A percentile compares a stretch with the other conserved stretches of the same genome.
These are phyloP conservation scores for Erodium maritimum DNA, from an alignment of 345 rosid species.

Conservation along the genomic window DNA sequence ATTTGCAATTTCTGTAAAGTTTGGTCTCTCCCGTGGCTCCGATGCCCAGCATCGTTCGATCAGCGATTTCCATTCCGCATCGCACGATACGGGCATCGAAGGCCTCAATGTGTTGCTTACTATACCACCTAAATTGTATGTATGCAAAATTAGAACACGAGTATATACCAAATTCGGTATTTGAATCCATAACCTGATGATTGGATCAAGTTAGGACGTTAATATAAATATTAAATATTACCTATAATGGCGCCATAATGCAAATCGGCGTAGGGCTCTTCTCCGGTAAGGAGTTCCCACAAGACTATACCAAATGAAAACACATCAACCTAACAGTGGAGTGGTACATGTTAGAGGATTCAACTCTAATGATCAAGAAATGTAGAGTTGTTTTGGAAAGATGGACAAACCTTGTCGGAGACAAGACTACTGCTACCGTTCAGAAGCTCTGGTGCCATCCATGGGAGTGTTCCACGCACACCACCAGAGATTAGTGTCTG, in stretches of 20 bases:
- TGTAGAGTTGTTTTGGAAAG: too few relatives aligned
- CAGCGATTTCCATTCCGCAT: slow-evolving; percentile 46
- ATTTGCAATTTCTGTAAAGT: slow-evolving; percentile 39
- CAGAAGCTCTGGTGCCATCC: slow-evolving; percentile 64
- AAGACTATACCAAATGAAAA: slow-evolving; percentile 58
- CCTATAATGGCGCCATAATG: slow-evolving; percentile 71
- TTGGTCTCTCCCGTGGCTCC: slow-evolving; percentile 55
- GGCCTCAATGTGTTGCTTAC: slow-evolving; percentile 66
- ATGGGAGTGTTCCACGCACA: slow-evolving; percentile 57
- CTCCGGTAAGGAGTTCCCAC: slow-evolving; percentile 66
- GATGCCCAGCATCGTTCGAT: slow-evolving; percentile 75
- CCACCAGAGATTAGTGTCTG: slow-evolving; percentile 59
- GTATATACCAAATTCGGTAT: too few relatives aligned
- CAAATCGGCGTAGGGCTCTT: slow-evolving; percentile 57
- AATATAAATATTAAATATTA: too few relatives aligned
- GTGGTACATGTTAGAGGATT: background rate
- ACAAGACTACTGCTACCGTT: slow-evolving; percentile 57
- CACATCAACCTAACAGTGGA: slow-evolving; percentile 38
- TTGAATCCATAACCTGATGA: too few relatives aligned
- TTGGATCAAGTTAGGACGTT: too few relatives aligned
- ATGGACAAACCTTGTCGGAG: slow-evolving; percentile 43
- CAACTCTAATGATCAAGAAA: too few relatives aligned
- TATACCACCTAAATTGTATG: slow-evolving; percentile 40
- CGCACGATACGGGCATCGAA: slow-evolving; percentile 40
- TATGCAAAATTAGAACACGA: too few relatives aligned